Conservation (phyloP, 352 stramenopile species). For the Phytophthora cryptogea region DNA sequence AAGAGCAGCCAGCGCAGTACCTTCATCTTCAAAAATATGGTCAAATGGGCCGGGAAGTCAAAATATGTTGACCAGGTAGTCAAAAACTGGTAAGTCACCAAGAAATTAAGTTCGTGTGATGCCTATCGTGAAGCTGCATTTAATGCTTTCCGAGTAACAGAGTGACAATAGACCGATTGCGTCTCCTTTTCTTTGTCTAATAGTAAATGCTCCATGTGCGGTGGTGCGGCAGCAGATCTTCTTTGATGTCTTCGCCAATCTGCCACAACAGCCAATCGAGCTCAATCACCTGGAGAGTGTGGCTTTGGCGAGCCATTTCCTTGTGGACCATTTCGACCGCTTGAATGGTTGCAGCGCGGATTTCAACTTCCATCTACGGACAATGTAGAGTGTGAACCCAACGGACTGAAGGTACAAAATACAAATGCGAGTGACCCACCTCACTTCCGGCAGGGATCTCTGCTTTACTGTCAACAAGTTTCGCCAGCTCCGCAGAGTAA, state of each 20-base stretch:
- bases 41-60: no score
- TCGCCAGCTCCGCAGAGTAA: conserved; percentile 53
- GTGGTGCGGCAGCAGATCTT: conserved; percentile 80
- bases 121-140: no score
- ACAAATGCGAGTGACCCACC: conserved; percentile 29
- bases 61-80: no score
- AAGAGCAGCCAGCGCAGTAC: conserved; percentile 13
- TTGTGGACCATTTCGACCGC: conserved; percentile 76
- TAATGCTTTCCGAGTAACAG: no score
- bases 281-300: conserved; percentile 70
- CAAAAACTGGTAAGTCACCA: no score
- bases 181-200: conserved; percentile 21
- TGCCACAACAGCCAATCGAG: conserved; percentile 91
- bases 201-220: conserved; percentile 89
- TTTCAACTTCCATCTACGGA: conserved; percentile 78
- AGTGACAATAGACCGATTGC: no score
- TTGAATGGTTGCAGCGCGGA: conserved; percentile 84
- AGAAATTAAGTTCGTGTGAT: no score
- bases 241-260: conserved; percentile 78
- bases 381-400: no score
- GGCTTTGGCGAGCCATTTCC: conserved; percentile 35
- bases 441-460: conserved; percentile 68
- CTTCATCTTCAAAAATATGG: conserved; percentile 2
- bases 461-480: conserved; percentile 56
- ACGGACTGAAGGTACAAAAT: neutral